Evolutionary conservation across 2,329 filamentous ascomycete genomes (phyloP), one percentile per base, ranked within the genome.

Genomic region (Magnaporthiopsis rhizophila): DNA sequence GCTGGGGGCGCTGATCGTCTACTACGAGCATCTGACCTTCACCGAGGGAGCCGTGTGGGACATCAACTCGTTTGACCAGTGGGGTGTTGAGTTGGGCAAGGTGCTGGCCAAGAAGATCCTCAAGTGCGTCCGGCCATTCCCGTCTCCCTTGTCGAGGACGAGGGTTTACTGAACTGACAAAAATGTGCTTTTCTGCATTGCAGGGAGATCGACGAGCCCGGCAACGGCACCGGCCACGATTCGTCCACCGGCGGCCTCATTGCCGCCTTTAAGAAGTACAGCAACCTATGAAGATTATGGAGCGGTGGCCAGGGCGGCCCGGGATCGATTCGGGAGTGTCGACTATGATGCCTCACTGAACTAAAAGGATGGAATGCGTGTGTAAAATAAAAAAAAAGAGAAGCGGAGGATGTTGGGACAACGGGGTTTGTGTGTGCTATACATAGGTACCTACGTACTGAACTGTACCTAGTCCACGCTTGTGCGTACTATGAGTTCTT

Each of bases 51-150:
- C 93, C 63, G 84, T 99, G 75, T 99, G 95, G 95, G 96, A 98
- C 81, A 97, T 99, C 83, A 99, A 99, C 86, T 92, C 89, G 74
- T 99, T 98, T 75, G 95, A 99, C 81, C 95, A 99, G 83, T 99
- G 95, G 95, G 95, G 95, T 80, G 95, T 99, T 59, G 95, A 99
- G 84, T 83, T 99, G 67, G 95, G 95, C 77, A 99, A 99, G 89
- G 88, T 89, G 57, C 82, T 99, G 69, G 95, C 95, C 67, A 98
- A 94, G 88, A 93, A 92, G 81, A 92, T 93, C 68, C 88, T 91
- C 71, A 78, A 79, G 70, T 72, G 65, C 26, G 69, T 68, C 3
- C n/a, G 8, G 36, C 45, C 4, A 15, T 30, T n/a, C 65, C 4
- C 8, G 8, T 58, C 6, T 2, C 34, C 11, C 36, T 5, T 28